A percentile compares a stretch with the other conserved stretches of the same genome.
Evolutionary conservation across 2,329 filamentous ascomycete genomes (phyloP).

Genomic region (Grosmannia huntii): DNA sequence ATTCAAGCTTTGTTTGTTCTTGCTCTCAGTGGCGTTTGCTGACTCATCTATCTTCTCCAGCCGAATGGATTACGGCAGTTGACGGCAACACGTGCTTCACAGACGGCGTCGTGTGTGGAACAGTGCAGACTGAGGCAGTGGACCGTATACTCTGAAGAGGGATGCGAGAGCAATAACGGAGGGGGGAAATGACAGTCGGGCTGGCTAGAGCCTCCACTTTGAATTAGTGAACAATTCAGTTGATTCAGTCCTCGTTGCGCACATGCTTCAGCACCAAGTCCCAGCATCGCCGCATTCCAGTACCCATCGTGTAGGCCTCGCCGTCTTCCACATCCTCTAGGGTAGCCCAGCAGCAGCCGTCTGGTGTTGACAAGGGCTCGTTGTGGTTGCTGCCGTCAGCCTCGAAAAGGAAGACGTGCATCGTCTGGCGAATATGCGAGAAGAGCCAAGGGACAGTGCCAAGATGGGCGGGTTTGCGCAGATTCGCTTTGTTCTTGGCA

Average conservation of each 20-base stretch:
- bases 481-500: slow-evolving; percentile 8
- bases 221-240: neutral
- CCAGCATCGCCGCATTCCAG: slow-evolving; percentile 2
- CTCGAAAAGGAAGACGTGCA: slow-evolving; percentile 41
- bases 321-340: neutral
- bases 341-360: neutral
- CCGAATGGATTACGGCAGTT: slow-evolving; percentile 3
- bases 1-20: too few relatives aligned
- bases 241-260: too few relatives aligned
- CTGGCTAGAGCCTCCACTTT: neutral
- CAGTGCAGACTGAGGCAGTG: neutral
- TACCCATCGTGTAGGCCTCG: neutral
- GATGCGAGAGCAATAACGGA: neutral
- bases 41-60: neutral
- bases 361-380: neutral
- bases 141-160: too few relatives aligned
- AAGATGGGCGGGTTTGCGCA: slow-evolving; percentile 20
- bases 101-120: slow-evolving; percentile 5
- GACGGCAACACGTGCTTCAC: slow-evolving; percentile 6
- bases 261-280: neutral
- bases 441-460: slow-evolving; percentile 44
- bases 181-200: neutral
- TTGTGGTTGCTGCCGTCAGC: neutral
- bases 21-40: too few relatives aligned
- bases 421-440: slow-evolving; percentile 42